Evolutionary conservation across 2,329 filamentous ascomycete species (phyloP).

Genomic region (Penicillium sp.): DNA sequence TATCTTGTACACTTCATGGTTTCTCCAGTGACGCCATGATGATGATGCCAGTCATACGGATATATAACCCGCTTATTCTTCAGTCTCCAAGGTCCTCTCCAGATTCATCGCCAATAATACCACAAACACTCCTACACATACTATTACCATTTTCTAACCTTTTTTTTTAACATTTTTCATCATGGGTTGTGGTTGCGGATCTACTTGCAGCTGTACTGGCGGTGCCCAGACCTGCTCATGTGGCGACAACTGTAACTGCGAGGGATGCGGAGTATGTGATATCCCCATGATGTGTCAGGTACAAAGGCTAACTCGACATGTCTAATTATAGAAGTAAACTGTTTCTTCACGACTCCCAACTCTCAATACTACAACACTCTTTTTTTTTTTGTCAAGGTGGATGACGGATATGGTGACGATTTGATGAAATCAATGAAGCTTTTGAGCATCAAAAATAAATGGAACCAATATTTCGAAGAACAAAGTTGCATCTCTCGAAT

Average conservation of each 20-base stretch:
- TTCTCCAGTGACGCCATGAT: constrained; percentile 17
- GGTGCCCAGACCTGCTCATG: constrained; percentile 37
- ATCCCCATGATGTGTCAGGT: background rate
- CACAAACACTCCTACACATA: no score
- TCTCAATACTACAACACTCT: background rate
- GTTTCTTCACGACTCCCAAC: background rate
- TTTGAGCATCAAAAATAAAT: background rate
- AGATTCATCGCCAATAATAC: background rate
- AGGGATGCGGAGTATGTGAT: constrained; percentile 42
- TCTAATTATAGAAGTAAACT: constrained; percentile 27
- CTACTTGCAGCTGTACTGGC: constrained; percentile 36
- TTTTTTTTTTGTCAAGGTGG: background rate
- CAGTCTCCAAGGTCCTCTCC: background rate
- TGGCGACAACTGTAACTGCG: constrained; percentile 36
- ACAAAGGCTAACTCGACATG: constrained; percentile 10
- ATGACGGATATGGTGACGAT: background rate
- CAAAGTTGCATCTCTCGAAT: background rate
- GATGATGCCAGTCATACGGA: constrained; percentile 20
- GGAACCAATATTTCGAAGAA: background rate
- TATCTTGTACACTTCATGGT: background rate
- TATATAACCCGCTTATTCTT: constrained; percentile 13
- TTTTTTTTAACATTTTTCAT: constrained; percentile 6
- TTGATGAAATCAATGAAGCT: background rate
- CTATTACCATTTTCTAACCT: background rate
- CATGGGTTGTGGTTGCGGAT: constrained; percentile 40